phyloP scores from a whole-genome alignment of 1,284 basidiomycete species.

The Trichosporon sp. region DNA sequence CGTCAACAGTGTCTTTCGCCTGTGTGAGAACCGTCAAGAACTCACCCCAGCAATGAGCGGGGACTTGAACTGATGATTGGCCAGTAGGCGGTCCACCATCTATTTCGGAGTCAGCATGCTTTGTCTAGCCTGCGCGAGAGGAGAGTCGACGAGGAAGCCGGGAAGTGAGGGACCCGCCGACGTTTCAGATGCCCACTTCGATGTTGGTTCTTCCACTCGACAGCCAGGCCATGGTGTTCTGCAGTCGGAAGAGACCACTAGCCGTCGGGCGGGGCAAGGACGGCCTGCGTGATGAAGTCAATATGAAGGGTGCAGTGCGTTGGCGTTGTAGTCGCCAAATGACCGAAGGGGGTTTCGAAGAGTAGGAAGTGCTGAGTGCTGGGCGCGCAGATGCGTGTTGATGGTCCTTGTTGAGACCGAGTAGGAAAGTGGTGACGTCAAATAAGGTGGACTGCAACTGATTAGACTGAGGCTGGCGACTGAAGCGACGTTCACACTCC shows the following conservation, averaged over 20 bases:
- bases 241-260: background rate
- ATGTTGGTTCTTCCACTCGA: slow-evolving; percentile 39
- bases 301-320: background rate
- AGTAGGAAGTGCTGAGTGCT: background rate
- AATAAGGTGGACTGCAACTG: background rate
- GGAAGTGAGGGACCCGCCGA: background rate
- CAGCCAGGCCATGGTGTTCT: slow-evolving; percentile 40
- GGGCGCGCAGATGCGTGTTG: background rate
- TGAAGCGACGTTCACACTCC: background rate
- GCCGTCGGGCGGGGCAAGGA: background rate
- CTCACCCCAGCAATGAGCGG: slow-evolving; percentile 36
- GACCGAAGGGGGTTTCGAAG: background rate
- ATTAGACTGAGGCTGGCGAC: background rate
- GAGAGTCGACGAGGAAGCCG: background rate
- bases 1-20: background rate
- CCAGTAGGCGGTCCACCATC: slow-evolving; percentile 41
- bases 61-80: slow-evolving; percentile 36
- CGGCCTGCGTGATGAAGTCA: background rate
- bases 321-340: slow-evolving; percentile 1
- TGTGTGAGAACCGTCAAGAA: background rate
- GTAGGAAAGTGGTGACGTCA: slow-evolving; percentile 1
- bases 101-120: slow-evolving; percentile 16
- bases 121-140: background rate
- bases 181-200: slow-evolving; percentile 30
- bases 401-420: background rate